Evolutionary conservation across 371 early-diverging fungal species (phyloP), one percentile per base, ranked within the genome.

Genomic region (Chytridiales sp.): DNA sequence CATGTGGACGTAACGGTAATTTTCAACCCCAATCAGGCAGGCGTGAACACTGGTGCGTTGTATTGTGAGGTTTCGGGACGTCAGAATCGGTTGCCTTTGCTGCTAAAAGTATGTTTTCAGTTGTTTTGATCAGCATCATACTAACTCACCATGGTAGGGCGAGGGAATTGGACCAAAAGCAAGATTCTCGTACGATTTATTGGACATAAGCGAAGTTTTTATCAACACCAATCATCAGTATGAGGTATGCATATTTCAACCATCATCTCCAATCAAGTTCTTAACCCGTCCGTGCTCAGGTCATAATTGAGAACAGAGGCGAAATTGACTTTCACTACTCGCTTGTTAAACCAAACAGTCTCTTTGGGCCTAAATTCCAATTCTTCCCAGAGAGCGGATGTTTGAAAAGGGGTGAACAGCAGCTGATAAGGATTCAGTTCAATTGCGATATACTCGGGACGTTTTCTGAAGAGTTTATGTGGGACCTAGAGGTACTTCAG

Each of bases 291-390:
- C 15, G 13, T 21, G 38, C 24, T 6, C 44, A 78, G 76, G 68
- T 80, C 22, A 26, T 74, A n/a, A 40, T 83, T 1, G 79, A 80
- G 51, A 83, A 83, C 56, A 36, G 56, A 0, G 83, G 83, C n/a
- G 70, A 74, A 1, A 81, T 83, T 43, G 68, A 73, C 13, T 69
- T 68, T 13, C 30, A 61, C 0, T 83, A 59, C 48, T 43, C 56
- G 4, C 36, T 77, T 0, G 8, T 47, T 19, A 48, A 36, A 24
- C 50, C 68, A 8, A 38, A 48, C 6, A 47, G 66, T 6, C 26
- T 71, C 11, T 74, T 75, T 63, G 78, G 74, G 8, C 72, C 72
- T 4, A 73, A 70, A 44, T 80, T 83, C 47, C 30, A 8, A 3
- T 80, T 83, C 51, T 53, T 15, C 1, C 82, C 83, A 3, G 55